Base-by-base conservation (phyloP, 768 basidiomycete genomes). In the Xerocomus potaroensis region DNA sequence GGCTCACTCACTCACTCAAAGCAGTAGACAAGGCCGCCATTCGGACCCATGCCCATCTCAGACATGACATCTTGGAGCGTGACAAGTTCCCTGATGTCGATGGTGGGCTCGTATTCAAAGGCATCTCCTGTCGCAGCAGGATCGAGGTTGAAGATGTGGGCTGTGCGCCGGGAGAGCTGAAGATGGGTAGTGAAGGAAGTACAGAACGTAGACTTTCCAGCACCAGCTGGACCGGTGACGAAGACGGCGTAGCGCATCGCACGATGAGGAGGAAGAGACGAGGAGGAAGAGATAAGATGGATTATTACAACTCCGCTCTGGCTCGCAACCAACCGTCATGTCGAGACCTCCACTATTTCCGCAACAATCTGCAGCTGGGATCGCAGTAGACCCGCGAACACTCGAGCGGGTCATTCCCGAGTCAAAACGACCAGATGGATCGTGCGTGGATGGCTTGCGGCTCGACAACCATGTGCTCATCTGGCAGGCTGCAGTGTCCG, bases 161-260 rank as follows among this genome's bases (percentile, higher is more conserved):
- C 90, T 0, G 83, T 80, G 8, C 96, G 79, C 52, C 81, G 87
- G 40, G 91, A 79, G 2, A 87, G 76, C 47, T 78, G 80, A 5
- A 97, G 80, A 69, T 98, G 95, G 9, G 89, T 93, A 49, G 98
- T 75, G 54, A 97, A 83, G 1, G 93, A 80, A 18, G 78, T 73
- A 57, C 89, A 87, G 61, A 99, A 95, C 0, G 96, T 98, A 0
- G 92, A 91, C 72, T 99, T 99, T 41, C 96, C 96, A 12, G 96
- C 92, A 41, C 96, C 96, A 2, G 96, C 96, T 39, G 96, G 96
- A n/a, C 96, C 96, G 45, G 86, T 88, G 41, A 92, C 80, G 37
- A 92, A 77, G 23, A 91, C 84, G 7, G 90, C 90, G 70, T 92
- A 92, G 50, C 90, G 84, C 90, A 92, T 92, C 22, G 42, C 8